Conservation (phyloP, 2,329 filamentous ascomycete genomes). For the Botrytis medusae region DNA sequence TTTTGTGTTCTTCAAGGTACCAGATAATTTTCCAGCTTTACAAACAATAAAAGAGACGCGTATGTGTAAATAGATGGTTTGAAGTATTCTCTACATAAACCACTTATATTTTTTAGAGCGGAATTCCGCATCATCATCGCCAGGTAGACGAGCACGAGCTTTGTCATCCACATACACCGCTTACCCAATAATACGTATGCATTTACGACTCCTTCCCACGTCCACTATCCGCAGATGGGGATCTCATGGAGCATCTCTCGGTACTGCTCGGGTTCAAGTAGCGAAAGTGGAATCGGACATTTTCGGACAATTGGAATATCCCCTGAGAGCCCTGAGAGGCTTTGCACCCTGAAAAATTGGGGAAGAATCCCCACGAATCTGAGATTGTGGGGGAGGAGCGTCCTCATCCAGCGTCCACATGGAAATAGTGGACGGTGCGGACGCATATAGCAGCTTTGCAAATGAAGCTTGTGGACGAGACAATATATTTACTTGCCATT, state of each 20-base stretch:
- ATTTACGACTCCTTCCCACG: neutral
- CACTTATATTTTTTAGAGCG: neutral
- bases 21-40: neutral
- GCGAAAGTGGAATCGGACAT: neutral
- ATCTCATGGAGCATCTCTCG: neutral
- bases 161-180: neutral
- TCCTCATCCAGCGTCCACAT: slow-evolving; percentile 1
- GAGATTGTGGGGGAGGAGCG: neutral
- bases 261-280: neutral
- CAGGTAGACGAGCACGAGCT: neutral
- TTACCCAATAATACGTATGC: neutral
- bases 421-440: neutral
- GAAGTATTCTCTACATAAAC: neutral
- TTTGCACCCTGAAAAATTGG: neutral
- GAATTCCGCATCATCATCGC: neutral
- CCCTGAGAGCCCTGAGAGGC: neutral
- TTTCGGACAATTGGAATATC: neutral
- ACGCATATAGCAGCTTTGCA: neutral
- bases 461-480: neutral
- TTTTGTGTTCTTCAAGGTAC: too few species aligned
- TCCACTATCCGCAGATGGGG: neutral
- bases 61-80: neutral
- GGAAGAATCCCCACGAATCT: neutral
- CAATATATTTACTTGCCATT: neutral
- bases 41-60: neutral